A percentile compares a stretch with the other conserved stretches of the same genome.
Conservation (phyloP, 352 stramenopile species). For the Aphanomyces cochlioides region DNA sequence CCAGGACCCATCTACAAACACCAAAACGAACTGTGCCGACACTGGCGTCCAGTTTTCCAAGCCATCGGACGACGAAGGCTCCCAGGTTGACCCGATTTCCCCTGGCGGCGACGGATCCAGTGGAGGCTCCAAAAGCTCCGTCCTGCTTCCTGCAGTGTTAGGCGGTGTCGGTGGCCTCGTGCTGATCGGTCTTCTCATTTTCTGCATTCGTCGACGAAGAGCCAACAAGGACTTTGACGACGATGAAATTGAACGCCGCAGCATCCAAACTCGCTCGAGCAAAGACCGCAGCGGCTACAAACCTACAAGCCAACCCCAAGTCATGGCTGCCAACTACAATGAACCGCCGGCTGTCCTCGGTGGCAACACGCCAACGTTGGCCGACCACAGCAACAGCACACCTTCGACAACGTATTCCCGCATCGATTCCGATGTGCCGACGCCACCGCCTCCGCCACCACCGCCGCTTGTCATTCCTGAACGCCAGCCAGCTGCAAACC, state of each 20-base stretch:
- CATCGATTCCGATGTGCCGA: constrained; percentile 16
- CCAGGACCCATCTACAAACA: constrained; percentile 42
- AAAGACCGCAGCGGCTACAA: neutral
- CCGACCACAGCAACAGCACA: constrained; percentile 12
- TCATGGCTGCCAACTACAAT: neutral
- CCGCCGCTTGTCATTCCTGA: constrained; percentile 1
- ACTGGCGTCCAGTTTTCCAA: constrained; percentile 16
- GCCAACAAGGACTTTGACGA: constrained; percentile 40
- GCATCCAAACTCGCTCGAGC: neutral
- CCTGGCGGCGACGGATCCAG: neutral
- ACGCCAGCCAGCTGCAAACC: constrained; percentile 10
- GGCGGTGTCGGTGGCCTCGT: constrained; percentile 48
- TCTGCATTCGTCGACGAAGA: constrained; percentile 61
- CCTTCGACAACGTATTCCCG: constrained; percentile 22
- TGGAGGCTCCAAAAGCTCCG: neutral
- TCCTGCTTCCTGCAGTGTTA: constrained; percentile 34
- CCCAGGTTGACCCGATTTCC: neutral
- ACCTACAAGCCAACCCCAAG: constrained; percentile 8
- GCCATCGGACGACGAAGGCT: neutral
- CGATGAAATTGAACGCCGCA: constrained; percentile 22
- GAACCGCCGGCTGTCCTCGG: neutral
- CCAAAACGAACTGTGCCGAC: constrained; percentile 11
- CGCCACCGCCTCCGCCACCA: neutral
- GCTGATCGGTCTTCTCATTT: constrained; percentile 62
- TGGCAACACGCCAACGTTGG: constrained; percentile 10